Conservation (phyloP, 257 asterid species). For the Forsythia viridissima region DNA sequence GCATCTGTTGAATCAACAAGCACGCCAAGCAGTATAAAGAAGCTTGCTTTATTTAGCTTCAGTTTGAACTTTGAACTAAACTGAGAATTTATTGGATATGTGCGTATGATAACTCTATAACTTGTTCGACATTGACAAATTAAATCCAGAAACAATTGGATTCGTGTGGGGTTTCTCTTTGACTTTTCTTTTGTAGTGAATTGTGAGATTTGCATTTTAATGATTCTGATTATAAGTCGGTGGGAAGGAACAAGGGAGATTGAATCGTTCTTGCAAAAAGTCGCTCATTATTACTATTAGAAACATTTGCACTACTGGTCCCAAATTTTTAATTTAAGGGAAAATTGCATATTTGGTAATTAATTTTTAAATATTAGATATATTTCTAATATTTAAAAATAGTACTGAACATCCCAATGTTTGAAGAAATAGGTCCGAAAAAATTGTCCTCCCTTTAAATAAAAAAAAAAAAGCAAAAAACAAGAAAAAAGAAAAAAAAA, state of each 20-base stretch:
- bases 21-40: constrained; percentile 18
- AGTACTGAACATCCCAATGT: too few species aligned
- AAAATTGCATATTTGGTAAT: too few species aligned
- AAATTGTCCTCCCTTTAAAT: too few species aligned
- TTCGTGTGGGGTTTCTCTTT: background rate
- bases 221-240: constrained; percentile 1
- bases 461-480: too few species aligned
- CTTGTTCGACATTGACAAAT: constrained; percentile 11
- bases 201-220: background rate
- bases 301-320: background rate
- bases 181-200: background rate
- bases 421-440: too few species aligned
- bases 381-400: too few species aligned
- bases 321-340: too few species aligned
- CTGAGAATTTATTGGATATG: constrained; percentile 20
- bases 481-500: too few species aligned
- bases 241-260: background rate
- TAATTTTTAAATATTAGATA: too few species aligned
- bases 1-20: constrained; percentile 24
- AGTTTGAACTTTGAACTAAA: constrained; percentile 10
- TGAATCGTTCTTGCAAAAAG: background rate
- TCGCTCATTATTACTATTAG: background rate
- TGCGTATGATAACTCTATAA: constrained; percentile 7
- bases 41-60: constrained; percentile 16
- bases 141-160: constrained; percentile 14